Evolutionary conservation across 768 basidiomycete species (phyloP).

Genomic region (Hydnum rufescens): DNA sequence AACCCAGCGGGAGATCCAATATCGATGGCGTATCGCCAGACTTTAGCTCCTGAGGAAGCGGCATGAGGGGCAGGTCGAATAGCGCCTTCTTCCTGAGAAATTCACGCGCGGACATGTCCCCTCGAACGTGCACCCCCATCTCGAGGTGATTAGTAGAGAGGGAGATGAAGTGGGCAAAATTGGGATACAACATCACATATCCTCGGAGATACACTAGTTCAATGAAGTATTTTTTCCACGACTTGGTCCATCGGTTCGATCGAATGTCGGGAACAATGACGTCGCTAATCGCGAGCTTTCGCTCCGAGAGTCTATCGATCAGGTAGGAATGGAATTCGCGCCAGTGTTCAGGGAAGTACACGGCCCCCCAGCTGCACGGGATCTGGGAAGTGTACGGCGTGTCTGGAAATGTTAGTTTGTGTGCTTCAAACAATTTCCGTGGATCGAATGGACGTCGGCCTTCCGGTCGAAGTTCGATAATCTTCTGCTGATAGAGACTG

Average conservation of each 20-base stretch:
- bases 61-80: slow-evolving; percentile 57
- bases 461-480: slow-evolving; percentile 45
- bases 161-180: slow-evolving; percentile 48
- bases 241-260: slow-evolving; percentile 61
- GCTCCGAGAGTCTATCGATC: slow-evolving; percentile 42
- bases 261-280: slow-evolving; percentile 52
- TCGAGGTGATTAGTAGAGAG: slow-evolving; percentile 85
- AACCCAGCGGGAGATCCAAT: slow-evolving; percentile 36
- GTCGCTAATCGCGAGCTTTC: slow-evolving; percentile 20
- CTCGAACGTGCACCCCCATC: slow-evolving; percentile 59
- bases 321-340: slow-evolving; percentile 70
- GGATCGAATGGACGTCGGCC: slow-evolving; percentile 55
- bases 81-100: slow-evolving; percentile 35
- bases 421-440: slow-evolving; percentile 30
- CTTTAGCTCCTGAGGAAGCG: slow-evolving; percentile 17
- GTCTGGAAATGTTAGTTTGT: slow-evolving; percentile 23
- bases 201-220: slow-evolving; percentile 66
- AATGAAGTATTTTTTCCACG: slow-evolving; percentile 84
- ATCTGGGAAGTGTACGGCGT: slow-evolving; percentile 72
- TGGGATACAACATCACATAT: slow-evolving; percentile 80
- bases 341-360: slow-evolving; percentile 83
- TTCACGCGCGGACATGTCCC: slow-evolving; percentile 12
- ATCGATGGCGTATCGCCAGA: slow-evolving; percentile 17
- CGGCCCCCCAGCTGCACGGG: slow-evolving; percentile 81
- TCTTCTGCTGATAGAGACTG: slow-evolving; percentile 74